phyloP scores from a whole-genome alignment of 495 filamentous ascomycete genomes.

The Elasticomyces elasticus region DNA sequence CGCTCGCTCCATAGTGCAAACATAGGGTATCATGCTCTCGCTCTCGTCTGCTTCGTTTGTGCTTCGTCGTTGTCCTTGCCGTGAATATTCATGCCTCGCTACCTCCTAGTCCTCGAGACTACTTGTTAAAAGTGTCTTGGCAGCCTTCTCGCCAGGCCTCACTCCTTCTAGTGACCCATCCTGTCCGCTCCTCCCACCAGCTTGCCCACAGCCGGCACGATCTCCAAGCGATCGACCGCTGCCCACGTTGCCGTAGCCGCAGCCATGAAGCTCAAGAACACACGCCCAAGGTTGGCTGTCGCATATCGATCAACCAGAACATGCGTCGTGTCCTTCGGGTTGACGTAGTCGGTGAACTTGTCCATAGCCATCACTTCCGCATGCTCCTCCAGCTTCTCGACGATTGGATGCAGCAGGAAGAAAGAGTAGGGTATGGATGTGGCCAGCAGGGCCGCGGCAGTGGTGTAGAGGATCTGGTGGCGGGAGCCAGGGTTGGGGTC shows the following conservation, averaged over 20 bases:
- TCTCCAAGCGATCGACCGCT: constrained; percentile 22
- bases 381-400: constrained; percentile 22
- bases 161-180: constrained; percentile 23
- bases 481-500: constrained; percentile 5
- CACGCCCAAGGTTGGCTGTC: constrained; percentile 42
- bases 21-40: no score
- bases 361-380: constrained; percentile 25
- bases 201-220: constrained; percentile 9
- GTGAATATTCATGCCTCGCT: no score
- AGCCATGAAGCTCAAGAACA: constrained; percentile 21
- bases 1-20: no score
- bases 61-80: no score
- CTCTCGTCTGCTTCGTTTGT: no score
- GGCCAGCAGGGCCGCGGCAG: constrained; percentile 34
- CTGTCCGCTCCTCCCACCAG: constrained; percentile 21
- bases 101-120: no score
- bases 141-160: no score
- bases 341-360: constrained; percentile 29
- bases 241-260: constrained; percentile 22
- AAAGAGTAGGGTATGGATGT: constrained; percentile 44
- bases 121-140: no score
- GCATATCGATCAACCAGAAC: constrained; percentile 46
- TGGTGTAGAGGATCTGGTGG: constrained; percentile 31
- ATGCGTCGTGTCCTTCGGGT: constrained; percentile 34
- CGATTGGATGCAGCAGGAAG: constrained; percentile 32